phyloP scores from a whole-genome alignment of 2,329 filamentous ascomycete genomes.

The Penicillium brevicompactum region DNA sequence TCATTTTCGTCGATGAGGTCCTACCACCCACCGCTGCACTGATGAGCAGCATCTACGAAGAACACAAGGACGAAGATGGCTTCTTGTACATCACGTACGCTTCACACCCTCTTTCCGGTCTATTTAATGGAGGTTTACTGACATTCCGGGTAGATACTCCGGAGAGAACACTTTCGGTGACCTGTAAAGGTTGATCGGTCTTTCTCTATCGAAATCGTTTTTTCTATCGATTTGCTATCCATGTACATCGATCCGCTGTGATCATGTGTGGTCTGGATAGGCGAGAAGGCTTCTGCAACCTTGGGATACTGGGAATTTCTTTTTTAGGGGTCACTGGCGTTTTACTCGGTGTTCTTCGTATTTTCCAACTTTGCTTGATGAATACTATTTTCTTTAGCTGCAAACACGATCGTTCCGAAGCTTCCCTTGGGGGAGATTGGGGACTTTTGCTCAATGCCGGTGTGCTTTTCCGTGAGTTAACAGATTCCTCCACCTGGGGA shows the following conservation, averaged over 20 bases:
- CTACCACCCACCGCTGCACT: constrained; percentile 93
- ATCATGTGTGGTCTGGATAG: constrained; percentile 3
- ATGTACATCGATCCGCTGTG: neutral
- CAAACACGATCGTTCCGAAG: constrained; percentile 6
- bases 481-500: no score
- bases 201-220: constrained; percentile 5
- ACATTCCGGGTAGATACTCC: constrained; percentile 67
- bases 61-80: constrained; percentile 88
- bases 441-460: neutral
- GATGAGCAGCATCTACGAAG: constrained; percentile 99
- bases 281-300: constrained; percentile 10
- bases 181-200: constrained; percentile 19
- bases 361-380: constrained; percentile 19
- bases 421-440: neutral
- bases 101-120: neutral
- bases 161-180: constrained; percentile 97
- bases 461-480: neutral
- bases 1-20: constrained; percentile 99
- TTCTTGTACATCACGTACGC: constrained; percentile 96
- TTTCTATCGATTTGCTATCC: constrained; percentile 11
- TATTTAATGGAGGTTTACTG: constrained; percentile 17
- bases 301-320: constrained; percentile 14
- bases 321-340: constrained; percentile 20
- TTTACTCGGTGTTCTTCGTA: constrained; percentile 24
- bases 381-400: constrained; percentile 16